Percentiles rank a stretch among this genome's conserved stretches.
Evolutionary conservation across 2,329 filamentous ascomycete species (phyloP).

Genomic region (Alternaria incomplexa): DNA sequence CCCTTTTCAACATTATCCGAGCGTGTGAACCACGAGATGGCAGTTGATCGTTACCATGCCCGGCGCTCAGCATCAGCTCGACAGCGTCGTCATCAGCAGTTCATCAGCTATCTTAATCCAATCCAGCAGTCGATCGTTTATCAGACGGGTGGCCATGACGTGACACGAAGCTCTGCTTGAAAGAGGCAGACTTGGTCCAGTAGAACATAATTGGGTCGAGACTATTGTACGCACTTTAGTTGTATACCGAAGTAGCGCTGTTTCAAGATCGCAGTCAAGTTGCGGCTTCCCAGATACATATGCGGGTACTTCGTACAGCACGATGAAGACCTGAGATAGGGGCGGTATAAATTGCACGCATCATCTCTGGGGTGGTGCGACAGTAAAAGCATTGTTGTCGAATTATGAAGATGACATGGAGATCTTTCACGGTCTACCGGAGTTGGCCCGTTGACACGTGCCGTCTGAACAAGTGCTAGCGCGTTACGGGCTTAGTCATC

Average conservation of each 20-base stretch:
- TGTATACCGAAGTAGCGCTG: background rate
- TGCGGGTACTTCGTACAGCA: background rate
- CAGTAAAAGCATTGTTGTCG: background rate
- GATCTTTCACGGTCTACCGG: background rate
- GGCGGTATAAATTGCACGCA: background rate
- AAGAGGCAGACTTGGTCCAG: rapidly evolving
- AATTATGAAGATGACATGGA: background rate
- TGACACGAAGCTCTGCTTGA: background rate
- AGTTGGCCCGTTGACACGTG: background rate
- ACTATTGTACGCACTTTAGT: background rate
- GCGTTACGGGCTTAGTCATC: rapidly evolving
- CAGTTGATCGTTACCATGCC: background rate
- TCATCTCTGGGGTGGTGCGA: background rate
- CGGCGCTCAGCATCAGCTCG: background rate
- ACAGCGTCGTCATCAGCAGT: background rate
- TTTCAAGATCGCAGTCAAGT: background rate
- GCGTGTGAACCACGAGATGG: background rate
- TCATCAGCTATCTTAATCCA: background rate
- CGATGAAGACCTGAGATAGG: background rate
- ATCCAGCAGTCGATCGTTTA: background rate
- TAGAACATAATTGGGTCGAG: background rate
- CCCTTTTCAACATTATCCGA: constrained; percentile 1
- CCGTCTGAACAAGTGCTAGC: background rate
- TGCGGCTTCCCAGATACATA: background rate
- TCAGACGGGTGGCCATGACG: background rate